A percentile compares a stretch with the other conserved stretches of the same genome.
Evolutionary conservation across 192 early-diverging fungal genomes (phyloP).

Genomic region (Backusella parvicylindrica): DNA sequence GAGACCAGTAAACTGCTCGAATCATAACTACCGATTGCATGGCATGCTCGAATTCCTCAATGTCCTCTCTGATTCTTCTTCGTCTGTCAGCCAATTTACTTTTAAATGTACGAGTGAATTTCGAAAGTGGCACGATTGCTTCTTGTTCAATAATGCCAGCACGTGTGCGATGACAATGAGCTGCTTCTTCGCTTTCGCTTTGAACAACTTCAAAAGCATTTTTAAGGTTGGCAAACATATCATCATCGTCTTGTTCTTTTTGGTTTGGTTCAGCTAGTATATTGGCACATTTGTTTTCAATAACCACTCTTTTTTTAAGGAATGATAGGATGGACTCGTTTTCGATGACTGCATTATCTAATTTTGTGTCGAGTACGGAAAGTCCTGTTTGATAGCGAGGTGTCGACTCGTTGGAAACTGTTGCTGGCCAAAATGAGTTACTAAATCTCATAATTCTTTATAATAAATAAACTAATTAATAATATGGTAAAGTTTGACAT

Average conservation of each 20-base stretch:
- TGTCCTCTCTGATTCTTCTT: neutral
- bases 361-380: constrained; percentile 7
- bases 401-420: neutral
- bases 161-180: constrained; percentile 5
- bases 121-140: neutral
- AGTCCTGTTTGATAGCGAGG: constrained; percentile 8
- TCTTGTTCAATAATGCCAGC: neutral
- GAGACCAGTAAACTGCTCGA: neutral
- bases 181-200: constrained; percentile 5
- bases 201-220: constrained; percentile 7
- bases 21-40: neutral
- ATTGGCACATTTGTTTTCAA: constrained; percentile 4
- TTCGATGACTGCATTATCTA: constrained; percentile 9
- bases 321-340: constrained; percentile 8
- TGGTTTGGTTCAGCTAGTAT: neutral
- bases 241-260: neutral
- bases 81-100: neutral
- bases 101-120: neutral
- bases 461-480: too few relatives aligned
- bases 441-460: neutral
- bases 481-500: neutral
- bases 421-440: constrained; percentile 14
- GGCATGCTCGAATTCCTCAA: neutral
- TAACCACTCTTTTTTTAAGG: neutral
- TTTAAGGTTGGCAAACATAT: neutral